Evolutionary conservation across 2,329 filamentous ascomycete species (phyloP), one percentile per base, ranked within the genome.

Genomic region (Teratosphaeria zuluensis): DNA sequence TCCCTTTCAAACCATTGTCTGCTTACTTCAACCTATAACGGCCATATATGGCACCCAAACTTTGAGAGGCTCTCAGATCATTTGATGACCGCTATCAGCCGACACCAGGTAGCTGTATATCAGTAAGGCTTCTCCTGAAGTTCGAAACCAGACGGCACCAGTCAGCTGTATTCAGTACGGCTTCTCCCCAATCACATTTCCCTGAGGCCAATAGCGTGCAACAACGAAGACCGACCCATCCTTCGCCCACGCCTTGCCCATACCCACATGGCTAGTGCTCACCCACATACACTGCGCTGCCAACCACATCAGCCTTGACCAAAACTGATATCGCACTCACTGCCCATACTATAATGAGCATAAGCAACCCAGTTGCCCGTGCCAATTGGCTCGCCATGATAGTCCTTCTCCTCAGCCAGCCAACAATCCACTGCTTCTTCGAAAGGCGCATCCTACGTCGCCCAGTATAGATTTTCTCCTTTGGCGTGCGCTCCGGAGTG

Each of bases 391-490:
- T 74, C 66, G 4, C 68, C 70, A 55, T 69, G 64, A 61, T 74
- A 74, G 35, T 67, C 64, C 57, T 67, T 66, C 58, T 65, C 67
- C 63, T 74, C 73, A 14, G 61, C 62, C 35, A 74, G 51, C 73
- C 73, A 75, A 59, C 67, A 62, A 16, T 70, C 63, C 24, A 70
- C 66, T 19, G 63, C 66, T 57, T 64, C 64, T n/a, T 58, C 55
- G 28, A 70, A 58, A 48, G 65, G 33, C 42, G 63, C 59, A 51
- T 68, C 31, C 42, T 61, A 51, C 48, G 60, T 58, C 16, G 57
- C 61, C 63, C 68, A 66, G 63, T 68, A 72, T 19, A 75, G 67
- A 57, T 75, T 75, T 62, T 74, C 72, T 32, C 60, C 59, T 51
- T 62, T 58, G n/a, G 70, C 72, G 5, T 54, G 21, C 12, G 32